A percentile compares a stretch with the other conserved stretches of the same genome.
Evolutionary conservation across 2,329 filamentous ascomycete species (phyloP).

Genomic region (Ceratocystiopsis brevicomis): DNA sequence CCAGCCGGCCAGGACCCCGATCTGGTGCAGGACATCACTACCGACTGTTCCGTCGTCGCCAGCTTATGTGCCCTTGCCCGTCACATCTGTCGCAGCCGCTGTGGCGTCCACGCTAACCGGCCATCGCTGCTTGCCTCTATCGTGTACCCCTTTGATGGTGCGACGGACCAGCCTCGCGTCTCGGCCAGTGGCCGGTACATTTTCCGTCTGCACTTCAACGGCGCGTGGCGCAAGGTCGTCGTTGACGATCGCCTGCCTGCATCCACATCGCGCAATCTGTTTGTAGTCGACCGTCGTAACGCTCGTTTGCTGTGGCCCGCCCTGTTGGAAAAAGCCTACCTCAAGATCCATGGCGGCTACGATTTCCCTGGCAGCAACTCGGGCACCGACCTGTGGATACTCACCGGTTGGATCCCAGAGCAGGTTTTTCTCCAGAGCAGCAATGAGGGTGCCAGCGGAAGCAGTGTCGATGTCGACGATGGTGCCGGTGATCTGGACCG

Average conservation of each 20-base stretch:
- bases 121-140: conserved; percentile 50
- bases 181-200: conserved; percentile 79
- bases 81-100: conserved; percentile 38
- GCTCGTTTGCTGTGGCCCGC: conserved; percentile 77
- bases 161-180: conserved; percentile 34
- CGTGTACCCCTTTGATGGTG: conserved; percentile 52
- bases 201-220: conserved; percentile 88
- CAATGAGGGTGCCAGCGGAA: not conserved
- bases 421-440: conserved; percentile 80
- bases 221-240: conserved; percentile 67
- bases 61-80: conserved; percentile 58
- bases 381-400: conserved; percentile 77
- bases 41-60: conserved; percentile 92
- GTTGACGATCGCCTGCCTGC: conserved; percentile 78
- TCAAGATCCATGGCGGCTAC: conserved; percentile 89
- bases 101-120: conserved; percentile 17
- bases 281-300: conserved; percentile 74
- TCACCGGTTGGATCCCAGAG: conserved; percentile 94
- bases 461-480: too few relatives aligned
- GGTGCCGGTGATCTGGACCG: conserved; percentile 46
- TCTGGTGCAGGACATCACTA: conserved; percentile 85
- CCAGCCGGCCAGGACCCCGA: conserved; percentile 41
- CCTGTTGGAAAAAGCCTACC: conserved; percentile 83
- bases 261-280: conserved; percentile 53
- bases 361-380: conserved; percentile 97